Evolutionary conservation across 2,329 filamentous ascomycete genomes (phyloP).

Genomic region (Monilinia polystroma): DNA sequence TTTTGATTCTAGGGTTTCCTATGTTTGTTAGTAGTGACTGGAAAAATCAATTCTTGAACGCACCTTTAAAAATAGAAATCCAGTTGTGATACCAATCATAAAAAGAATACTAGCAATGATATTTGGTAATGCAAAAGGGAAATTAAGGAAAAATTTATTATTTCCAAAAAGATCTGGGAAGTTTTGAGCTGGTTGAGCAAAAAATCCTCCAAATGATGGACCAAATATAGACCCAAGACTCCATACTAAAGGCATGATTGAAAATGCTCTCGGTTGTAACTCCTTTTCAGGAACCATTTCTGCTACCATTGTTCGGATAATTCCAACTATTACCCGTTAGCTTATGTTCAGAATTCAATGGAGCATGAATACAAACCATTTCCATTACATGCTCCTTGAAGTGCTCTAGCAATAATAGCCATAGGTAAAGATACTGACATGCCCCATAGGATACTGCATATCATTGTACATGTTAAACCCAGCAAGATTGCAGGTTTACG

Average conservation of each 20-base stretch:
- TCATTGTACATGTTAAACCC: conserved; percentile 76
- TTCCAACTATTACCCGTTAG: conserved; percentile 61
- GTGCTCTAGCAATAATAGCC: conserved; percentile 73
- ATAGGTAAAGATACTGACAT: conserved; percentile 76
- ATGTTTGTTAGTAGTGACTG: conserved; percentile 22
- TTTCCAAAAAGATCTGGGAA: conserved; percentile 69
- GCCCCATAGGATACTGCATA: conserved; percentile 78
- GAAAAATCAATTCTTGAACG: conserved; percentile 20
- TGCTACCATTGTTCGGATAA: conserved; percentile 87
- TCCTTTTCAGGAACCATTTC: conserved; percentile 87
- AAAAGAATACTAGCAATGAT: conserved; percentile 75
- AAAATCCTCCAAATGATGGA: conserved; percentile 80
- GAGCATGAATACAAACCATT: conserved; percentile 54
- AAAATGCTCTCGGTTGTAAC: conserved; percentile 85
- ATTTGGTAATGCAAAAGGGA: conserved; percentile 84
- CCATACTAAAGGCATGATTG: conserved; percentile 90
- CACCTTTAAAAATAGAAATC: conserved; percentile 74
- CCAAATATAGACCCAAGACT: conserved; percentile 85
- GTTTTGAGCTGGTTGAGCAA: conserved; percentile 76
- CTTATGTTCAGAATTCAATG: background rate
- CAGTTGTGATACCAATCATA: conserved; percentile 69
- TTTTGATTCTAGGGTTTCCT: conserved; percentile 78
- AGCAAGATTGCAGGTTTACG: conserved; percentile 78
- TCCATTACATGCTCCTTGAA: conserved; percentile 84
- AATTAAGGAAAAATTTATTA: conserved; percentile 66